phyloP scores from a whole-genome alignment of 2,329 filamentous ascomycete genomes.

The Aspergillus pseudoterreus region DNA sequence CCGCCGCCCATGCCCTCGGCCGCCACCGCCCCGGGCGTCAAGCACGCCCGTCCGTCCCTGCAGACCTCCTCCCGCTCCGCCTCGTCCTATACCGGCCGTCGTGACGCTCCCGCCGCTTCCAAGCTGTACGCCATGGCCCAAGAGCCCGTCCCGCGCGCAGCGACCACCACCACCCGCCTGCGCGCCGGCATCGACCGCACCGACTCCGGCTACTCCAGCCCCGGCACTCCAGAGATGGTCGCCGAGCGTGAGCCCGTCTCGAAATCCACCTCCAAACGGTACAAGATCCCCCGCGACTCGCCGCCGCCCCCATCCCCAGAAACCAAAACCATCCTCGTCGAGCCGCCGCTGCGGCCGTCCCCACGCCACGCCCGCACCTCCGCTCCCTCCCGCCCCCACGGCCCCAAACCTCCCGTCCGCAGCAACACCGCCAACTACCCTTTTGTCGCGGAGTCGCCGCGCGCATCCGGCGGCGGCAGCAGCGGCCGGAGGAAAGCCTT shows the following conservation, averaged over 20 bases:
- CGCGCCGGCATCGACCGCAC: slow-evolving; percentile 32
- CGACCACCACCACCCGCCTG: slow-evolving; percentile 19
- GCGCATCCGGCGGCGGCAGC: background rate
- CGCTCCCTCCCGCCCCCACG: slow-evolving; percentile 23
- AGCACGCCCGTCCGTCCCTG: slow-evolving; percentile 28
- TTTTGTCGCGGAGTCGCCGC: slow-evolving; percentile 20
- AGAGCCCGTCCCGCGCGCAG: slow-evolving; percentile 27
- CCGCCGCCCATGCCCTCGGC: slow-evolving; percentile 36
- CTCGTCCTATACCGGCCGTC: slow-evolving; percentile 26
- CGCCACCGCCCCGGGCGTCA: slow-evolving; percentile 30
- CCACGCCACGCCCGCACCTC: slow-evolving; percentile 26
- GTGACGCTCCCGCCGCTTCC: slow-evolving; percentile 24
- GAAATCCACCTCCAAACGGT: slow-evolving; percentile 29
- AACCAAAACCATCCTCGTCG: slow-evolving; percentile 25
- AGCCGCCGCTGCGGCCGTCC: slow-evolving; percentile 20
- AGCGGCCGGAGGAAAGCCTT: slow-evolving; percentile 1
- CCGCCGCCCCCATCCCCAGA: background rate
- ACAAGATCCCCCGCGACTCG: slow-evolving; percentile 26
- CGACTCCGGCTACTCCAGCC: slow-evolving; percentile 46
- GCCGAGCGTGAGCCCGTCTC: slow-evolving; percentile 27
- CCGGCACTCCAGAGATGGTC: slow-evolving; percentile 40
- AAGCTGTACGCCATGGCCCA: slow-evolving; percentile 26
- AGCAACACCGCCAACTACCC: slow-evolving; percentile 23
- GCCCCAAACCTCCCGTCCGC: slow-evolving; percentile 17
- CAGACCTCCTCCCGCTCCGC: slow-evolving; percentile 28